A percentile compares a stretch with the other conserved stretches of the same genome.
These are phyloP conservation scores for Oryza glumipatula DNA, from an alignment of 176 grass and related monocot species.

Conservation along the genomic window DNA sequence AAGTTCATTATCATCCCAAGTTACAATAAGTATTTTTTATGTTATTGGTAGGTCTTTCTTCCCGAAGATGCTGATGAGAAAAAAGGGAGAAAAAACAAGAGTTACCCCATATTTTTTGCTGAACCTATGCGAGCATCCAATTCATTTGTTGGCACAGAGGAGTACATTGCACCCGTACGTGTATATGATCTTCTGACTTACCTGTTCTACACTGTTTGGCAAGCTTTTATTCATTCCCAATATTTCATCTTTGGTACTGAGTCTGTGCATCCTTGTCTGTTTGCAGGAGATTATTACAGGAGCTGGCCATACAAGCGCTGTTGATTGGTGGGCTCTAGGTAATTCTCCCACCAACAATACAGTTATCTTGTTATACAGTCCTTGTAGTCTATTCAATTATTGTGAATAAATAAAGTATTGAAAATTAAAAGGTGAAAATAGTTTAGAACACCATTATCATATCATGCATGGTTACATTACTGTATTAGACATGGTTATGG, in stretches of 20 bases:
- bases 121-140: conserved; percentile 97
- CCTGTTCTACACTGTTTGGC: not conserved
- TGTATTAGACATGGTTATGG: not conserved
- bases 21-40: not conserved
- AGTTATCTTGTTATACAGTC: not conserved
- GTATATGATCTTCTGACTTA: conserved; percentile 17
- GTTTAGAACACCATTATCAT: not conserved
- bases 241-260: not conserved
- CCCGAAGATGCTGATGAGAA: conserved; percentile 56
- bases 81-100: conserved; percentile 51
- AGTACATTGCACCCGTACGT: conserved; percentile 96
- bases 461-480: no score
- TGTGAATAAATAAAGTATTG: not conserved
- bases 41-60: conserved; percentile 66
- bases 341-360: not conserved
- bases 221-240: not conserved
- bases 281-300: conserved; percentile 90
- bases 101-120: conserved; percentile 74
- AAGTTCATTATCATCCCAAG: conserved; percentile 3
- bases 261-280: conserved; percentile 25
- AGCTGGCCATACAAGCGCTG: conserved; percentile 87
- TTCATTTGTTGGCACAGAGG: conserved; percentile 97
- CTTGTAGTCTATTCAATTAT: not conserved
- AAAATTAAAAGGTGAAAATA: no score
- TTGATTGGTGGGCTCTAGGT: conserved; percentile 99